Evolutionary conservation across 441 rosid species (phyloP).

Genomic region (Viola pubescens): DNA sequence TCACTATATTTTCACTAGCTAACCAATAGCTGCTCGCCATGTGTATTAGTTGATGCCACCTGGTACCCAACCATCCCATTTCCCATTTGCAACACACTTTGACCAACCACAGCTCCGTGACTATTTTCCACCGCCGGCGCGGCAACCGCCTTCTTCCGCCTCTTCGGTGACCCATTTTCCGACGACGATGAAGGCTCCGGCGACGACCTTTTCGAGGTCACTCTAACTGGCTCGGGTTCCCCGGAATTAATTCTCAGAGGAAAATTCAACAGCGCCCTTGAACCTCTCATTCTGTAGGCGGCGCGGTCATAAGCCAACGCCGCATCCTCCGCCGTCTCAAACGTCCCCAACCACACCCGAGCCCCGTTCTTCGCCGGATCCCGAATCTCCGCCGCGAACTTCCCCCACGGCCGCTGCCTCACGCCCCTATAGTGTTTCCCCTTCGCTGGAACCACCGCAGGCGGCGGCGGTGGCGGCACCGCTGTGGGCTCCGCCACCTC

Average conservation of each 20-base stretch:
- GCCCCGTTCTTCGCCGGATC: conserved; percentile 94
- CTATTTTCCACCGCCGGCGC: conserved; percentile 3
- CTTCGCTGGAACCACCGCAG: conserved; percentile 29
- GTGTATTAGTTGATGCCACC: conserved; percentile 21
- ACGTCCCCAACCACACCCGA: conserved; percentile 91
- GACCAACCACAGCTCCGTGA: conserved; percentile 9
- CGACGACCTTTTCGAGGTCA: conserved; percentile 61
- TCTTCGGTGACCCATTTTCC: conserved; percentile 44
- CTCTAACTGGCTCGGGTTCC: conserved; percentile 86
- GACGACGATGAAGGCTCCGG: conserved; percentile 33
- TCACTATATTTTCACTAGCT: conserved; percentile 6
- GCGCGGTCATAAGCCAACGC: conserved; percentile 93
- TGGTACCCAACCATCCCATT: conserved; percentile 16
- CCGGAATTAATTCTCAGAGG: conserved; percentile 83
- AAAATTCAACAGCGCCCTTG: conserved; percentile 77
- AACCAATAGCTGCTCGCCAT: conserved; percentile 32
- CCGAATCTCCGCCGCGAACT: conserved; percentile 88
- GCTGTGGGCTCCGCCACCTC: conserved; percentile 14
- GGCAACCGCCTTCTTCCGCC: conserved; percentile 36
- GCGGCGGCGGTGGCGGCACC: not conserved
- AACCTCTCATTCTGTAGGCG: conserved; percentile 92
- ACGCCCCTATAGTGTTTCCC: conserved; percentile 89
- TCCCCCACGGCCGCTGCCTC: conserved; percentile 95
- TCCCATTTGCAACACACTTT: conserved; percentile 27
- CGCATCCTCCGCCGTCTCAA: conserved; percentile 91